Evolutionary conservation across 148 eudicot genomes (phyloP).

Genomic region (Vaccinium macrocarpon): DNA sequence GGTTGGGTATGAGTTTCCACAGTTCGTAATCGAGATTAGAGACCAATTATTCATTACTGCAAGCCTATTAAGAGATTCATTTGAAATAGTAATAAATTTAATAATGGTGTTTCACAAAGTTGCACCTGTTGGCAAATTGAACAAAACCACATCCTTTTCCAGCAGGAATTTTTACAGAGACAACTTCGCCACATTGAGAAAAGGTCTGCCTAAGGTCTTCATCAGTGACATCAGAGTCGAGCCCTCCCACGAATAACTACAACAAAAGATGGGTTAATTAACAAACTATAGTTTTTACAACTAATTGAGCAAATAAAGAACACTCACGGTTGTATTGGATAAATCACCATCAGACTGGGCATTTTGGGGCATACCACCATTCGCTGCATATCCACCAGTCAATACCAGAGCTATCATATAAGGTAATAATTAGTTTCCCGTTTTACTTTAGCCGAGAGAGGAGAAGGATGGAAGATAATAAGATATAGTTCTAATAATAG

Average conservation of each 20-base stretch:
- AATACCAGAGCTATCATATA: conserved; percentile 45
- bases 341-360: conserved; percentile 44
- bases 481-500: too few relatives aligned
- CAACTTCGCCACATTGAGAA: conserved; percentile 51
- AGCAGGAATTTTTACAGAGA: conserved; percentile 56
- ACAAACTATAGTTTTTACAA: not conserved
- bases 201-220: conserved; percentile 56
- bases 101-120: not conserved
- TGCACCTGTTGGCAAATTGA: conserved; percentile 55
- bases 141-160: conserved; percentile 75
- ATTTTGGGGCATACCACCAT: conserved; percentile 41
- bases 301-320: not conserved
- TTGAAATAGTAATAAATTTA: not conserved
- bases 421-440: conserved; percentile 6
- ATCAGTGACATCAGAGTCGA: conserved; percentile 58
- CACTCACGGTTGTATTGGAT: conserved; percentile 60
- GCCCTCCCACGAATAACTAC: conserved; percentile 67
- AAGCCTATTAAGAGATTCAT: not conserved
- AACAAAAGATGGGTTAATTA: not conserved
- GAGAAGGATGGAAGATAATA: not conserved
- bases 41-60: not conserved
- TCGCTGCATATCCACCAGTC: conserved; percentile 48
- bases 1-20: too few relatives aligned
- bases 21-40: not conserved
- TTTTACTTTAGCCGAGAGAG: not conserved